Evolutionary conservation across 2,329 filamentous ascomycete genomes (phyloP), one percentile per base, ranked within the genome.

Genomic region (Aaosphaeria arxii): DNA sequence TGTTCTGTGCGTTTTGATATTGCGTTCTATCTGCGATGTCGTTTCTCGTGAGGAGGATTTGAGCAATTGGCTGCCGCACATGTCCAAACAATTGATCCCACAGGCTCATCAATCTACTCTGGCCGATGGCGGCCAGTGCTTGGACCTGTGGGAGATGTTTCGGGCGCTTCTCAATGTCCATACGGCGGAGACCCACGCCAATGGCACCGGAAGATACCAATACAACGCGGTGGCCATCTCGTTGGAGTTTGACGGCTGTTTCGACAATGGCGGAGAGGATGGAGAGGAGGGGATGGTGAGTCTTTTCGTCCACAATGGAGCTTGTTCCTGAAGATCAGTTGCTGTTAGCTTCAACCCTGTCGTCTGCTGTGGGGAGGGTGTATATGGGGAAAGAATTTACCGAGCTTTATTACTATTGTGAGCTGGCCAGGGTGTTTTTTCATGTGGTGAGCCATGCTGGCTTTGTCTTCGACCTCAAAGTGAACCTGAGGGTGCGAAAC

Each of bases 141-240:
- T 97, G 94, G 51, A 96, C 80, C 69, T 91, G 84, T 43, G 92
- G 88, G 35, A 99, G 80, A 70, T 95, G 87, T 71, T 96, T 96
- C 24, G 94, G 94, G 58, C 90, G 82, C 63, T 88, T 87, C 30
- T 89, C 84, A 51, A 95, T 79, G 67, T 96, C 84, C 89, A 97
- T 96, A 51, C 91, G 84, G 49, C 89, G 84, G 51, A 99, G 78
- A 5, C 91, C 94, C 51, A 99, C 91, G 49, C 92, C 94, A 71
- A 99, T 95, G 69, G 94, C 94, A 51, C 94, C 94, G 0, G 94
- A 99, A 2, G 94, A 99, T 54, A 97, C 95, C 56, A 99, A 88
- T 70, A 99, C 86, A 44, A 99, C 94, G 61, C 86, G 85, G 71
- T 99, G 91, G 43, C 94, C 94, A 84, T 95, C 88, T 71, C 91